Percentiles rank a stretch among this genome's conserved stretches.
Evolutionary conservation across 2,329 filamentous ascomycete species (phyloP).

Genomic region (Aspergillus quadricinctus): DNA sequence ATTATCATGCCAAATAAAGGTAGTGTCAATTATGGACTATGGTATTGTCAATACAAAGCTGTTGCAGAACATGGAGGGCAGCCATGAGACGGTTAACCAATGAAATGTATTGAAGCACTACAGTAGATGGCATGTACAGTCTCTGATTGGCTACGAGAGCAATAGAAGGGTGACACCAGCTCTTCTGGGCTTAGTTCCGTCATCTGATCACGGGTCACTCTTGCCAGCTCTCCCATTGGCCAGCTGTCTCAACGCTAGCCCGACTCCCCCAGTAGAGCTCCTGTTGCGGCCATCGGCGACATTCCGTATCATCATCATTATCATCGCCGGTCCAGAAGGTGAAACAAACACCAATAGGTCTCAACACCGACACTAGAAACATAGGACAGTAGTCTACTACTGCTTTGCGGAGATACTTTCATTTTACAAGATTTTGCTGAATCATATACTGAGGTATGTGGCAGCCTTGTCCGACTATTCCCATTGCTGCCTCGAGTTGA

Average conservation of each 20-base stretch:
- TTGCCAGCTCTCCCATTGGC: constrained; percentile 4
- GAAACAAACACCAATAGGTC: neutral
- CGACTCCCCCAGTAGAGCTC: constrained; percentile 2
- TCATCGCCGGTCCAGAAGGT: neutral
- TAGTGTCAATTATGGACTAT: constrained; percentile 6
- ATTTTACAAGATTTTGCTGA: neutral
- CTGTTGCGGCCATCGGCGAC: neutral
- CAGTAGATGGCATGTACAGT: neutral
- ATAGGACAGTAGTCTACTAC: neutral
- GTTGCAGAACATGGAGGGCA: constrained; percentile 7
- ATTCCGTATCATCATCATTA: neutral
- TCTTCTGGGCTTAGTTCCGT: constrained; percentile 13
- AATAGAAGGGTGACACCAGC: constrained; percentile 12
- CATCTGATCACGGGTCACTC: constrained; percentile 3
- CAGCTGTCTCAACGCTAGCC: constrained; percentile 1
- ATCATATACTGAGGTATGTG: neutral
- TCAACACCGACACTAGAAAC: neutral
- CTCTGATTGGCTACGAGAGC: neutral
- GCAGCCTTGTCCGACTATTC: constrained; percentile 13
- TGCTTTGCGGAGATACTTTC: neutral
- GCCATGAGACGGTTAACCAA: constrained; percentile 10
- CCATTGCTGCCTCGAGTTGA: neutral
- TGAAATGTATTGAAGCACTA: constrained; percentile 8
- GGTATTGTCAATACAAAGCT: constrained; percentile 15
- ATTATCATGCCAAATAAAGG: neutral